These are phyloP conservation scores for Hypericum androsaemum DNA, from an alignment of 345 rosid species.

Conservation along the genomic window DNA sequence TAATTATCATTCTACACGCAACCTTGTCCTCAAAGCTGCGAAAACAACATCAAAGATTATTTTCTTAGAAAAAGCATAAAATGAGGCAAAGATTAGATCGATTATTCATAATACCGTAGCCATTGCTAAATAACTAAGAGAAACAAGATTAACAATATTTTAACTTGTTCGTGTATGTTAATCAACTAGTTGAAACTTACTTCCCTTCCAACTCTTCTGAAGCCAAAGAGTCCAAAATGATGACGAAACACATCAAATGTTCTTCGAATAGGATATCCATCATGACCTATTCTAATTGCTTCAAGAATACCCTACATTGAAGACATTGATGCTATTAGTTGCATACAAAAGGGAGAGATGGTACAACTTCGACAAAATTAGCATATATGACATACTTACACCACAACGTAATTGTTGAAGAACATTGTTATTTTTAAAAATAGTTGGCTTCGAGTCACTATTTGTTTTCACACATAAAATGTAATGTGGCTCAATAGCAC, in stretches of 20 bases:
- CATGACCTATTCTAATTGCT: constrained; percentile 8
- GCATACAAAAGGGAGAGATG: background rate
- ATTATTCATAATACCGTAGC: too few relatives aligned
- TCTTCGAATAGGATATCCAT: constrained; percentile 7
- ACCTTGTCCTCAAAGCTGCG: constrained; percentile 10
- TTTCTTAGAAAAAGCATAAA: too few relatives aligned
- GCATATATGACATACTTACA: constrained; percentile 1
- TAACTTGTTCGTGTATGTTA: background rate
- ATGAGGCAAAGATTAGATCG: too few relatives aligned
- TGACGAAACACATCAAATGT: constrained; percentile 3
- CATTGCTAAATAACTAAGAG: too few relatives aligned
- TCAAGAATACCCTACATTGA: constrained; percentile 4
- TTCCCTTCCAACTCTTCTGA: constrained; percentile 33
- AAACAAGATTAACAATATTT: too few relatives aligned
- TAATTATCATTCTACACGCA: constrained; percentile 4
- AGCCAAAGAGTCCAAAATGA: constrained; percentile 8
- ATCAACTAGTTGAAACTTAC: constrained; percentile 28
- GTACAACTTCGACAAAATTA: background rate
- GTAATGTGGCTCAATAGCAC: constrained; percentile 6
- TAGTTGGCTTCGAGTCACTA: constrained; percentile 6
- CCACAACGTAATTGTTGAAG: constrained; percentile 9
- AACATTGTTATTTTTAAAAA: constrained; percentile 5
- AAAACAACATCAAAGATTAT: constrained; percentile 15
- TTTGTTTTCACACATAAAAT: constrained; percentile 6
- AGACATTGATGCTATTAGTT: background rate